Evolutionary conservation across 192 early-diverging fungal species (phyloP).

Genomic region (Linnemannia exigua): DNA sequence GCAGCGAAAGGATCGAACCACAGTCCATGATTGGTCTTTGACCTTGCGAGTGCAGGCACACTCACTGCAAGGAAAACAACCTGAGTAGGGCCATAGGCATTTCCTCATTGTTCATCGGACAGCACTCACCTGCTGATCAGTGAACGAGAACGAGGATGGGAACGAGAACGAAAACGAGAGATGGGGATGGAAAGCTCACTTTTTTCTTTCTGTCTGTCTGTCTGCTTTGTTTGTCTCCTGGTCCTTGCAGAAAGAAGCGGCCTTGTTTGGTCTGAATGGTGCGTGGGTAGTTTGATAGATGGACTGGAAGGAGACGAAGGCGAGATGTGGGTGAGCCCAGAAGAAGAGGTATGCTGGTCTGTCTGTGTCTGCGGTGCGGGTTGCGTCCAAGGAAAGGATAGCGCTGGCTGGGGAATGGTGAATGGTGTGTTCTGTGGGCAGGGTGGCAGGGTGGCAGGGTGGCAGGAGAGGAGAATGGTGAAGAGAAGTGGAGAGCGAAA

Average conservation of each 20-base stretch:
- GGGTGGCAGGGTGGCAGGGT: not conserved
- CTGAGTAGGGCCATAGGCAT: not conserved
- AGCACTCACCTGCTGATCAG: not conserved
- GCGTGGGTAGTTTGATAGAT: not conserved
- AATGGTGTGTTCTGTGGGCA: not conserved
- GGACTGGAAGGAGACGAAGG: not conserved
- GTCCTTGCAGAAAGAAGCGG: not conserved
- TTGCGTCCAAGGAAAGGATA: not conserved
- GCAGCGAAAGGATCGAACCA: not conserved
- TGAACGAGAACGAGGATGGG: not conserved
- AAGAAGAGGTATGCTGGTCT: not conserved
- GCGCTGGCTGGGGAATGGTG: too few species aligned
- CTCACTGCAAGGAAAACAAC: too few species aligned
- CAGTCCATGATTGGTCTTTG: not conserved
- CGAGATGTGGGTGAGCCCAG: not conserved
- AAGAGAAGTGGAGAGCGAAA: not conserved
- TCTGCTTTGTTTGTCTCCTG: too few species aligned
- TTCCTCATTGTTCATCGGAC: not conserved
- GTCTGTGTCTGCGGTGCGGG: not conserved
- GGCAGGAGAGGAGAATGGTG: not conserved
- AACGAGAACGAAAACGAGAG: not conserved
- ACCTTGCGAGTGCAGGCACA: too few species aligned
- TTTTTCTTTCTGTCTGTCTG: not conserved
- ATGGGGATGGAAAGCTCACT: not conserved
- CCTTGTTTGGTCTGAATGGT: not conserved